phyloP scores from a whole-genome alignment of 2,329 filamentous ascomycete genomes.

The Beauveria sp. region DNA sequence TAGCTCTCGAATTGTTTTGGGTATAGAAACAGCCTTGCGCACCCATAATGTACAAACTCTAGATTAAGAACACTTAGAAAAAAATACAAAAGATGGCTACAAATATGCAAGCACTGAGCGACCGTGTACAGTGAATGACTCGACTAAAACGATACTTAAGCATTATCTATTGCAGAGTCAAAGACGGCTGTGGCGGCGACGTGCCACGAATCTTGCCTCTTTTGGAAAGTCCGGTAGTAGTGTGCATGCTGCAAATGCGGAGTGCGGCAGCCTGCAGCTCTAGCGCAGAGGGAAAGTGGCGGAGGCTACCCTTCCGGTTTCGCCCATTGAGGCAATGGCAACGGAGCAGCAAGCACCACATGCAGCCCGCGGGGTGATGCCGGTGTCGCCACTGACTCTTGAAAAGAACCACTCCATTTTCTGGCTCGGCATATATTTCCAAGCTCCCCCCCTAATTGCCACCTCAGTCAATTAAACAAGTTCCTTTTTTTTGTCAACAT shows the following conservation, averaged over 20 bases:
- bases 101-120: neutral
- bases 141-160: neutral
- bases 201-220: neutral
- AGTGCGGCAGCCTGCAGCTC: constrained; percentile 8
- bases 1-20: constrained; percentile 1
- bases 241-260: constrained; percentile 1
- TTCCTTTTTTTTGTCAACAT: neutral
- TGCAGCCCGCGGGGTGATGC: neutral
- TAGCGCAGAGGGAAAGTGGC: neutral
- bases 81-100: constrained; percentile 14
- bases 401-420: neutral
- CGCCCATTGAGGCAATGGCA: neutral
- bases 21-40: constrained; percentile 16
- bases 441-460: neutral
- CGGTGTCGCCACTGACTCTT: constrained; percentile 3
- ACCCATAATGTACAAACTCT: constrained; percentile 16
- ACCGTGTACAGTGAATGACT: neutral
- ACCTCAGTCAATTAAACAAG: neutral
- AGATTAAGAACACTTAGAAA: constrained; percentile 11
- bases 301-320: constrained; percentile 12
- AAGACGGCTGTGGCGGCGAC: neutral
- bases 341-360: neutral
- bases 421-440: neutral
- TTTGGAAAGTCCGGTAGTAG: constrained; percentile 9
- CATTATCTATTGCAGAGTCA: neutral